phyloP scores from a whole-genome alignment of 1,139 yeast species.

The Geotrichum carabidarum region DNA sequence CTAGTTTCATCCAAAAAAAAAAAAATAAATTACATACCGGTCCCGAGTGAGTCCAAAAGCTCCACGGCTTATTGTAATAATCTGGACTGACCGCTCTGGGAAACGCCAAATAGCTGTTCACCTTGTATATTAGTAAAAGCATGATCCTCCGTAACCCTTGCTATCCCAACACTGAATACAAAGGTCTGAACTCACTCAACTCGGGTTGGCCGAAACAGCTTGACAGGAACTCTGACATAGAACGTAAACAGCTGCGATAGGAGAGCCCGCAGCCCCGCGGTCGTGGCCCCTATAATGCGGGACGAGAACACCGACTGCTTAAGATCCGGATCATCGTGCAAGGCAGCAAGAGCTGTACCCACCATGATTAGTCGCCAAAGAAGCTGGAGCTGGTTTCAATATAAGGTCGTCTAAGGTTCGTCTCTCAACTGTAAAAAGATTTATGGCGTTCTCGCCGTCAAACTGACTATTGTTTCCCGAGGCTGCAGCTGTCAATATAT shows the following conservation, averaged over 20 bases:
- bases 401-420: no score
- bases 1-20: background rate
- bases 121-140: no score
- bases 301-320: slow-evolving; percentile 17
- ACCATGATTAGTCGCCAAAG: background rate
- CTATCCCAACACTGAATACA: no score
- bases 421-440: no score
- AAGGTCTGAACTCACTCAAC: slow-evolving; percentile 59
- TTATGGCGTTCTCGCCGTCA: no score
- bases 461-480: no score
- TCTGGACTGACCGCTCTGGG: slow-evolving; percentile 38
- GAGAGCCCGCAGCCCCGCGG: slow-evolving; percentile 80
- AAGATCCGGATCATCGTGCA: slow-evolving; percentile 7
- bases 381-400: background rate
- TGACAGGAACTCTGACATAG: slow-evolving; percentile 73
- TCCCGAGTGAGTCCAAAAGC: slow-evolving; percentile 68
- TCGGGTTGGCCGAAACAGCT: slow-evolving; percentile 82
- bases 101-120: slow-evolving; percentile 25
- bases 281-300: slow-evolving; percentile 52
- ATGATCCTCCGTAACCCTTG: no score
- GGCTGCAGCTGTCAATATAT: no score
- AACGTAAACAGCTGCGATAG: slow-evolving; percentile 74
- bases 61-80: slow-evolving; percentile 51
- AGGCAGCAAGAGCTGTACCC: slow-evolving; percentile 8
- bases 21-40: slow-evolving; percentile 22